Evolutionary conservation across 805 yeast genomes (phyloP).

Genomic region (Pichia thaimueangensis): DNA sequence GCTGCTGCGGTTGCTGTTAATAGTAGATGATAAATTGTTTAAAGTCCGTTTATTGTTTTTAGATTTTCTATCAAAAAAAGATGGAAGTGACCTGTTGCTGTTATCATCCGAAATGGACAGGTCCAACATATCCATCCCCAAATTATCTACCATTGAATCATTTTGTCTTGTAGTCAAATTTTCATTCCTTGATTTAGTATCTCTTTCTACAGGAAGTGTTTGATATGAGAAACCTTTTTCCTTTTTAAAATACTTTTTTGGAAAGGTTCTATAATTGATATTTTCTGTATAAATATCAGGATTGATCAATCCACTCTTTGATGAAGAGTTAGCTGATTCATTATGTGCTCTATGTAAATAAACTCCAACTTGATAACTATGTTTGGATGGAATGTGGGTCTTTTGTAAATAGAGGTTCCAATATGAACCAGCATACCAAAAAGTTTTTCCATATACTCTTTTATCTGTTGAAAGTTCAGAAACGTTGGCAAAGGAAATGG

Average conservation of each 20-base stretch:
- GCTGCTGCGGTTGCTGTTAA: background rate
- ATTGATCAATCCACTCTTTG: constrained; percentile 35
- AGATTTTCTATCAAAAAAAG: background rate
- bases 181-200: background rate
- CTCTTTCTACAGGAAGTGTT: background rate
- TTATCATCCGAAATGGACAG: constrained; percentile 17
- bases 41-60: background rate
- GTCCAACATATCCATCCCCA: constrained; percentile 18
- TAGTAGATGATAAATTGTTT: background rate
- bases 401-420: constrained; percentile 54
- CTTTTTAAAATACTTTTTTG: constrained; percentile 14
- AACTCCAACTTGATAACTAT: constrained; percentile 47
- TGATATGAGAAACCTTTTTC: background rate
- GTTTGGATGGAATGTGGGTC: constrained; percentile 32
- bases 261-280: constrained; percentile 22
- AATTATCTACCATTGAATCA: constrained; percentile 16
- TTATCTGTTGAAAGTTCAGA: constrained; percentile 38
- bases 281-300: constrained; percentile 31
- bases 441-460: constrained; percentile 44
- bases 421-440: constrained; percentile 58
- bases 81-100: background rate
- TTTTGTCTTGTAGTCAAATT: too few relatives aligned
- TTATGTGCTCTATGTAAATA: constrained; percentile 45
- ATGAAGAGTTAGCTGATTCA: constrained; percentile 29
- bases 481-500: constrained; percentile 45